A percentile compares a stretch with the other conserved stretches of the same genome.
Evolutionary conservation across 1,139 yeast species (phyloP).

Genomic region (Lodderomyces metapsilosis): DNA sequence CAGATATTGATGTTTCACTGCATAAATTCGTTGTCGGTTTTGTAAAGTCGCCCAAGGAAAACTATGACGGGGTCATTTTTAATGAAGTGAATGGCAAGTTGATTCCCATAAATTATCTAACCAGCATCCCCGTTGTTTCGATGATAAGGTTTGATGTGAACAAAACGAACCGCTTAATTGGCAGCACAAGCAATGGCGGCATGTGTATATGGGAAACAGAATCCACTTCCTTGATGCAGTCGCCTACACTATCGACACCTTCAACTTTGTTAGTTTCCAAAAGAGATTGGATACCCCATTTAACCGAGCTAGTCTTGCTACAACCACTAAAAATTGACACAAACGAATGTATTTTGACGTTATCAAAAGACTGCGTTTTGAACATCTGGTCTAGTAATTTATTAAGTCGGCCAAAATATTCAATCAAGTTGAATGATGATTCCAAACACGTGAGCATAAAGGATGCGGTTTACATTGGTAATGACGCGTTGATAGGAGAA

Average conservation of each 20-base stretch:
- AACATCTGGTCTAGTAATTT: slow-evolving; percentile 44
- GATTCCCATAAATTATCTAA: slow-evolving; percentile 50
- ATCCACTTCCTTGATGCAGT: slow-evolving; percentile 7
- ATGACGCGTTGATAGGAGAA: slow-evolving; percentile 10
- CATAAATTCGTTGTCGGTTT: slow-evolving; percentile 17
- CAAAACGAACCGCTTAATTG: slow-evolving; percentile 30
- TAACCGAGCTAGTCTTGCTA: slow-evolving; percentile 8
- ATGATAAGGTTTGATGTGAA: slow-evolving; percentile 39
- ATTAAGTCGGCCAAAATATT: slow-evolving; percentile 30
- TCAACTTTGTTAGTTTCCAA: neutral
- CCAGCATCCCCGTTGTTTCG: slow-evolving; percentile 41
- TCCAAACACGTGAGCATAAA: neutral
- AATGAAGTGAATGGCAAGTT: slow-evolving; percentile 15
- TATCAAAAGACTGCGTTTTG: slow-evolving; percentile 36
- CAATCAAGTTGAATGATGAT: slow-evolving; percentile 16
- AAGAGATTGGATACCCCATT: slow-evolving; percentile 5
- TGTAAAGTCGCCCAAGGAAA: neutral
- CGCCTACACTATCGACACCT: slow-evolving; percentile 25
- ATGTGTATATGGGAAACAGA: slow-evolving; percentile 40
- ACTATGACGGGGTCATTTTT: slow-evolving; percentile 34
- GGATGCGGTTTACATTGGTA: slow-evolving; percentile 9
- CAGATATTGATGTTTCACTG: slow-evolving; percentile 41
- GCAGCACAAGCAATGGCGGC: slow-evolving; percentile 38
- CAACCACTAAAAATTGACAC: slow-evolving; percentile 23
- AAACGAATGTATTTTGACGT: slow-evolving; percentile 28